These are phyloP conservation scores for Hyaloscypha hepaticicola DNA, from an alignment of 495 filamentous ascomycete species.

Conservation along the genomic window DNA sequence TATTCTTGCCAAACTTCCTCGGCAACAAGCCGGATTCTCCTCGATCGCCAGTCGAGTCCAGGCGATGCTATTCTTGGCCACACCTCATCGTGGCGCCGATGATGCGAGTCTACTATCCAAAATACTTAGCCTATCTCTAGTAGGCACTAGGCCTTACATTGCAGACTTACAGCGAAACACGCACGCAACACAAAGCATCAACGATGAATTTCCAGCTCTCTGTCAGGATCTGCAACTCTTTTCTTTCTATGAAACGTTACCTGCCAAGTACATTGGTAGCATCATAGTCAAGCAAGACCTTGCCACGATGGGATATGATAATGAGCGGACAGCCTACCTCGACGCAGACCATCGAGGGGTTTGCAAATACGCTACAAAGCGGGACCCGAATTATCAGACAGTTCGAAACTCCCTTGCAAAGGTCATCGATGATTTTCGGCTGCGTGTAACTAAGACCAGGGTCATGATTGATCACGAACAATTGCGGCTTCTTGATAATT, in stretches of 20 bases:
- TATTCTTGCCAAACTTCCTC: neutral
- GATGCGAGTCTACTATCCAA: constrained; percentile 43
- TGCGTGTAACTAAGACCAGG: neutral
- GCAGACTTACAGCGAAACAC: constrained; percentile 42
- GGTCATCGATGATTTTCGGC: neutral
- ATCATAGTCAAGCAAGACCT: constrained; percentile 48
- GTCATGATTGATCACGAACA: constrained; percentile 32
- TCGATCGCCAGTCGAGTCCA: constrained; percentile 35
- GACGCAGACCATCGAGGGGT: constrained; percentile 50
- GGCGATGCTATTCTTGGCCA: constrained; percentile 51
- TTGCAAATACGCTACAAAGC: constrained; percentile 43
- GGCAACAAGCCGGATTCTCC: neutral
- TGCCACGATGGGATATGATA: constrained; percentile 44
- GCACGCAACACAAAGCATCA: constrained; percentile 38
- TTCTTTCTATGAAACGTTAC: constrained; percentile 51
- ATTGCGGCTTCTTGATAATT: neutral
- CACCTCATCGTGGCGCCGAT: constrained; percentile 52
- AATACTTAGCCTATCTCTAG: constrained; percentile 14
- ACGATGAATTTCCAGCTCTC: constrained; percentile 49
- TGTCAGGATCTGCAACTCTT: constrained; percentile 37
- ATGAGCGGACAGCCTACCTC: constrained; percentile 40
- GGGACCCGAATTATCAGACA: constrained; percentile 43
- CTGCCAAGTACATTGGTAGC: constrained; percentile 36
- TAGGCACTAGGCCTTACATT: constrained; percentile 38
- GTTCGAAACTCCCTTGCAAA: constrained; percentile 34